These are phyloP conservation scores for Cryphonectria radicalis DNA, from an alignment of 2,329 filamentous ascomycete genomes.

Conservation along the genomic window DNA sequence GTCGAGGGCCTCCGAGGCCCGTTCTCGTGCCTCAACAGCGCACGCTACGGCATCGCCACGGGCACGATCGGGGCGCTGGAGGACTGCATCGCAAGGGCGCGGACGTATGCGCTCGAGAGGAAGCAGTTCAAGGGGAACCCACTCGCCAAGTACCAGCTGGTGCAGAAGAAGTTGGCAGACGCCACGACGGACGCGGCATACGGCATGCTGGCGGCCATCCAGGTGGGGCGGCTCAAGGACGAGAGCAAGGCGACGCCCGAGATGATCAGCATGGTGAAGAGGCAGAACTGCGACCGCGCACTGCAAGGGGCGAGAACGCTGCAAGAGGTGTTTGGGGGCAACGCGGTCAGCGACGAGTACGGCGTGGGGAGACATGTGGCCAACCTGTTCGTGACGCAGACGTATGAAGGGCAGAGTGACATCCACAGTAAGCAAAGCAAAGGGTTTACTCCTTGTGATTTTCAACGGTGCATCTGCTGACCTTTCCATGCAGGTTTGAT, in stretches of 20 bases:
- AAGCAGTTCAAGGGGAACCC: constrained; percentile 97
- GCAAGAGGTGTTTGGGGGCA: constrained; percentile 96
- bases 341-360: constrained; percentile 98
- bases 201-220: constrained; percentile 85
- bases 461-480: constrained; percentile 34
- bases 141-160: constrained; percentile 91
- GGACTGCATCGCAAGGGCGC: constrained; percentile 80
- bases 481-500: constrained; percentile 60
- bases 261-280: constrained; percentile 97
- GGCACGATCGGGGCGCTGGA: constrained; percentile 93
- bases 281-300: constrained; percentile 94
- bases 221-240: constrained; percentile 93
- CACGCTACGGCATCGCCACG: constrained; percentile 90
- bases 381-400: constrained; percentile 96
- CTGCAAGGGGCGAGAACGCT: constrained; percentile 77
- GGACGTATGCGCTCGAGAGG: constrained; percentile 87
- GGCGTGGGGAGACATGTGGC: constrained; percentile 92
- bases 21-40: constrained; percentile 93
- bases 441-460: constrained; percentile 23
- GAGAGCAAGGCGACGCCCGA: constrained; percentile 85
- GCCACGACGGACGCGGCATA: constrained; percentile 89
- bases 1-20: constrained; percentile 86
- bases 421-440: constrained; percentile 76
- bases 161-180: constrained; percentile 97
- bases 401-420: constrained; percentile 97